A percentile compares a stretch with the other conserved stretches of the same genome.
These are phyloP conservation scores for Crucihimalaya himalaica DNA, from an alignment of 345 rosid genomes.

Conservation along the genomic window DNA sequence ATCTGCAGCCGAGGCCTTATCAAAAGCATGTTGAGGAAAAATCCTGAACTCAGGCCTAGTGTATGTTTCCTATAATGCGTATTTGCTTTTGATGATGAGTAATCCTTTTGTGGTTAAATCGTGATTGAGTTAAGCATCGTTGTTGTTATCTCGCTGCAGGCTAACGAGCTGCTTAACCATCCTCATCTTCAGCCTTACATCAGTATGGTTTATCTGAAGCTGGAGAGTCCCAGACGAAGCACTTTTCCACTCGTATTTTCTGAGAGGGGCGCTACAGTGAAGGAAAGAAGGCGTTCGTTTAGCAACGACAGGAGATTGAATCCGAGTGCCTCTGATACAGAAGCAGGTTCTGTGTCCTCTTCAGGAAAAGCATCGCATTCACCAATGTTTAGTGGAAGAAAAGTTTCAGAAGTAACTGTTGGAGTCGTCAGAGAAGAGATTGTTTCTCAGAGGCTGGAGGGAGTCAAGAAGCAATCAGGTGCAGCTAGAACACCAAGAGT, in stretches of 20 bases:
- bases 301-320: constrained; percentile 72
- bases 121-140: not conserved
- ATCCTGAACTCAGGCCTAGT: constrained; percentile 90
- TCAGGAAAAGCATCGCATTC: constrained; percentile 51
- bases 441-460: constrained; percentile 38
- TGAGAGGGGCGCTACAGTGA: constrained; percentile 27
- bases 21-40: constrained; percentile 95
- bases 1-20: constrained; percentile 82
- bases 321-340: constrained; percentile 63
- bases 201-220: constrained; percentile 65
- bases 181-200: constrained; percentile 85
- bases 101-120: not conserved
- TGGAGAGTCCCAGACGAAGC: constrained; percentile 60
- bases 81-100: not conserved
- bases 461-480: constrained; percentile 37
- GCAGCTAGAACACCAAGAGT: constrained; percentile 50
- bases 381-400: constrained; percentile 46
- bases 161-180: constrained; percentile 81
- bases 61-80: constrained; percentile 46
- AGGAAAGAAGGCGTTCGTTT: constrained; percentile 67
- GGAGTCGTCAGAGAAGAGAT: constrained; percentile 47
- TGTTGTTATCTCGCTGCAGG: constrained; percentile 49
- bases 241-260: constrained; percentile 50
- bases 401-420: constrained; percentile 55
- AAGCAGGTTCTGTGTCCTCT: constrained; percentile 55